Evolutionary conservation across 495 filamentous ascomycete genomes (phyloP), one percentile per base, ranked within the genome.

Genomic region (Lentithecium fluviatile): DNA sequence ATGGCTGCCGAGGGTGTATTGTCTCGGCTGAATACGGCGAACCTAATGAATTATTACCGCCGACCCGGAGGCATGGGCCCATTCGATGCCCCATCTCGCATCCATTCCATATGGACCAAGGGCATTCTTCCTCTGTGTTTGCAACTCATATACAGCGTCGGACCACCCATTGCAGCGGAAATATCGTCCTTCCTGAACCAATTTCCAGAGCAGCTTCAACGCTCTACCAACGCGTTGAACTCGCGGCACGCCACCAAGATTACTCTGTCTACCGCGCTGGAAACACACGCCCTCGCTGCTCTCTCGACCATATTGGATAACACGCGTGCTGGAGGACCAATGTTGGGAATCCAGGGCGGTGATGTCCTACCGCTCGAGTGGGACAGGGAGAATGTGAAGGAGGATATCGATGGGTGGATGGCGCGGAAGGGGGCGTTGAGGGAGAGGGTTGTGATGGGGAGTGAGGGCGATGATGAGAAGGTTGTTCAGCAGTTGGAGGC

Each of bases 101-200:
- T 87, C 65, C 92, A 94, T 75, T 76, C 80, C 25, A 93, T 97
- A 69, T 98, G 94, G 94, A 83, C 84, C 10, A 85, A 86, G 42
- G 93, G 91, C 2, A 80, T 98, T 58, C 79, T 98, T 0, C 93
- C 94, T 0, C 73, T 98, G 11, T 84, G 92, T n/a, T 80, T 98
- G 34, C 97, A 97, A 70, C 79, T 98, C 32, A 83, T 98, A 38
- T 82, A 85, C 62, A 84, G 89, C 25, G 85, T 97, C 23, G 88
- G 90, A 20, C 77, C 85, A 1, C 83, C 89, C 2, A 80, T 75
- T 64, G 90, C 91, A 1, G 84, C 85, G 0, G 95, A 98, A 65
- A 84, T 97, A 21, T 82, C 88, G 1, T 83, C 84, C 46, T 95
- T 96, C 72, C 82, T 97, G 17, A 92, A 90, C 66, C 85, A 88